These are phyloP conservation scores for Medicago lupulina DNA, from an alignment of 306 rosid species.

Conservation along the genomic window DNA sequence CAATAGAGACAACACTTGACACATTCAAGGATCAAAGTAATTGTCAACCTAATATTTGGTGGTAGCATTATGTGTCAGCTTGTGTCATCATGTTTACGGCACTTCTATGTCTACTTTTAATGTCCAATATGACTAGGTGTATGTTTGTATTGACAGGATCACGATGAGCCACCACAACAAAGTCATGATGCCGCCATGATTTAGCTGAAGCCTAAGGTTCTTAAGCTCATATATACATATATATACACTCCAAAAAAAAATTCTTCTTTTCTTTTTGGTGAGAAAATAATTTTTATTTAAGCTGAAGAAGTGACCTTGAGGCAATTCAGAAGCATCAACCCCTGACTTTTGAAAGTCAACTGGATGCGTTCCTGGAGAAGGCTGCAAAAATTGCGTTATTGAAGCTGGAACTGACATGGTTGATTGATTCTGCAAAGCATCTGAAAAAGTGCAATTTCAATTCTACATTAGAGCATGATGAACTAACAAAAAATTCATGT, in stretches of 20 bases:
- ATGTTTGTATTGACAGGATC: no score
- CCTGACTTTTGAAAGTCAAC: slow-evolving; percentile 26
- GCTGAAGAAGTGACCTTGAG: slow-evolving; percentile 55
- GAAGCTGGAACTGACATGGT: slow-evolving; percentile 4
- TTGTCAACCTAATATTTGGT: no score
- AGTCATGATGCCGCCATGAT: no score
- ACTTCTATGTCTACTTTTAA: no score
- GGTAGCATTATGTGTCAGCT: no score
- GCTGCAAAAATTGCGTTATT: slow-evolving; percentile 4
- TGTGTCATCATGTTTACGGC: no score
- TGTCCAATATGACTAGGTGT: no score
- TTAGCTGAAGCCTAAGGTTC: no score
- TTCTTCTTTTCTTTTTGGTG: neutral
- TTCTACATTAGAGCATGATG: neutral
- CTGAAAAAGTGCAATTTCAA: neutral
- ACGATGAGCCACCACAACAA: no score
- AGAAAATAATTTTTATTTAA: neutral
- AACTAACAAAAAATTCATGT: neutral
- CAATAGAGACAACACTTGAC: no score
- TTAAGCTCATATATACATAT: no score
- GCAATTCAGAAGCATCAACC: slow-evolving; percentile 40
- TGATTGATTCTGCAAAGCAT: neutral
- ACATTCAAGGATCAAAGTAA: no score
- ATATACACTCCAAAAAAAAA: neutral
- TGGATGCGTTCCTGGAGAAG: neutral